Evolutionary conservation across 306 rosid genomes (phyloP), one percentile per base, ranked within the genome.

Genomic region (Quercus engelmannii): DNA sequence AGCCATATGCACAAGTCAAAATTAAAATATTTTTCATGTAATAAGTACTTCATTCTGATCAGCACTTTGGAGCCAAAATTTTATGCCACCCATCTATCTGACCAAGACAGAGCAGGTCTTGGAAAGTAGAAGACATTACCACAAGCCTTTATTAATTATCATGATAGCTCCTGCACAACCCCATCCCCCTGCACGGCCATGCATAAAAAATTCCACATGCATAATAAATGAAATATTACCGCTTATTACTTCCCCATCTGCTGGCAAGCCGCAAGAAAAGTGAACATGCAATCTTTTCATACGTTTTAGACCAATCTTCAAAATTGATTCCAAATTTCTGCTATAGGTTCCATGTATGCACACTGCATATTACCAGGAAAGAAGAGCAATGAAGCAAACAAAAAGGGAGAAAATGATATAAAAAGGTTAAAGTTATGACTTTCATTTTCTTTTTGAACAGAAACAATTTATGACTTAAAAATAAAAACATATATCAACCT

Each of bases 251-350:
- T 89, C 93, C 67, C 99, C 99, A 73, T 90, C 96, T 38, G 94
- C 75, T 28, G 99, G 99, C 81, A 95, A 86, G 74, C 99, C 97
- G 23, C 89, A 52, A 23, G 99, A 90, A 82, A 94, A 94, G 86
- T 94, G 99, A 41, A 91, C 95, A 70, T 92, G 99, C 88, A 95
- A 85, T 87, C 99, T 91, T 79, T 90, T 85, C 97, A 92, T 92
- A 77, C 92, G 84, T 84, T 92, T 91, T 52, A 95, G 83, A 83
- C 99, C 98, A 41, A 97, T 91, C 73, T 74, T 85, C 69, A 92
- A 81, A 83, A 95, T 95, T 20, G 92, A 89, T 54, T 91, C 92
- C 88, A 93, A 80, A 85, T 92, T 90, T 80, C 74, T 90, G 85
- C 76, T 86, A 75, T 93, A 95, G 62, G 99, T 91, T 23, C 98